Evolutionary conservation across 164 flowering plant genomes (phyloP).

Genomic region (Vitis vinifera): DNA sequence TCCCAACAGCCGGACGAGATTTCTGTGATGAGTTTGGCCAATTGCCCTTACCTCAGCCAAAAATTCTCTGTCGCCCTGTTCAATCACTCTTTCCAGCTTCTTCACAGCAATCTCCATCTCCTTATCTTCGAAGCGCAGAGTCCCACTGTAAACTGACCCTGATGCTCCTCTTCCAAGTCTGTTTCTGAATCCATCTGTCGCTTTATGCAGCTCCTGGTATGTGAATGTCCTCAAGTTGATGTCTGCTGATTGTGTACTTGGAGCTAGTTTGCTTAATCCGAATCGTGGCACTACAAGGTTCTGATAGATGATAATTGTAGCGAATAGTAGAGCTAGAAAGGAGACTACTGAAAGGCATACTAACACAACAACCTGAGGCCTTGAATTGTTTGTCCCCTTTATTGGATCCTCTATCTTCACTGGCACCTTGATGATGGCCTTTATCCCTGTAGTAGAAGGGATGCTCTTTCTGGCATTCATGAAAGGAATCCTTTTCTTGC

Average conservation of each 20-base stretch:
- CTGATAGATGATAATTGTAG: slow-evolving; percentile 2
- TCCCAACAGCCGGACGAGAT: slow-evolving; percentile 21
- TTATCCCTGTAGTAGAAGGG: slow-evolving; percentile 8
- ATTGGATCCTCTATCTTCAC: not conserved
- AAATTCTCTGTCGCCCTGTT: slow-evolving; percentile 12
- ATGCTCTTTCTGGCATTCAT: slow-evolving; percentile 14
- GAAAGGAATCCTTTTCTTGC: slow-evolving; percentile 21
- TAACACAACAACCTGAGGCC: not conserved
- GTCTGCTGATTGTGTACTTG: not conserved
- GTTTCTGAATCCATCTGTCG: slow-evolving; percentile 16
- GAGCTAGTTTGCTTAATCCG: not conserved
- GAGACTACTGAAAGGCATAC: slow-evolving; percentile 1
- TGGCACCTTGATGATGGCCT: slow-evolving; percentile 22
- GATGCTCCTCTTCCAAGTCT: slow-evolving; percentile 13
- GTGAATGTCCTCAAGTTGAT: slow-evolving; percentile 15
- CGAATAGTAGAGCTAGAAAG: not conserved
- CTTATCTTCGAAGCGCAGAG: slow-evolving; percentile 2
- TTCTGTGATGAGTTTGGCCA: slow-evolving; percentile 20
- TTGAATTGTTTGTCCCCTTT: not conserved
- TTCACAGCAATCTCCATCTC: slow-evolving; percentile 22
- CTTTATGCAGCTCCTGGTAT: slow-evolving; percentile 15
- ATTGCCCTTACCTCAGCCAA: slow-evolving; percentile 18
- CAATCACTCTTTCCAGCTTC: slow-evolving; percentile 7
- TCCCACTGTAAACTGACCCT: slow-evolving; percentile 18
- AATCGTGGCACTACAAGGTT: slow-evolving; percentile 4